Conservation (phyloP, 108 stramenopile genomes). For the Cylindrotheca fusiformis region DNA sequence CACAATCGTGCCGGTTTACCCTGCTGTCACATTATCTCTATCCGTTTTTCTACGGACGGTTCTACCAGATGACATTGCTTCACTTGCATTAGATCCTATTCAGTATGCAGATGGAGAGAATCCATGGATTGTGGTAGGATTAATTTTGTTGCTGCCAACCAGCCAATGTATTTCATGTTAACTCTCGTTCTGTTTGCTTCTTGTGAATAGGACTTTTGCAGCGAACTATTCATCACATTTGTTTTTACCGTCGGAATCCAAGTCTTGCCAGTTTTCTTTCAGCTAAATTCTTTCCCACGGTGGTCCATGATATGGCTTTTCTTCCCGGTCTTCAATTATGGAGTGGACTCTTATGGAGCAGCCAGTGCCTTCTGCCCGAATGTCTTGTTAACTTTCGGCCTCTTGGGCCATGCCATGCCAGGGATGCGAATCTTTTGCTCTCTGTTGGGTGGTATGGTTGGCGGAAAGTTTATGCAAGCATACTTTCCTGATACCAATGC, state of each 20-base stretch:
- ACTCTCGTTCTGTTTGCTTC: too few species aligned
- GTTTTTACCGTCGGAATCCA: conserved; percentile 32
- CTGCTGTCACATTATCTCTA: background rate
- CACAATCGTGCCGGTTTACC: background rate
- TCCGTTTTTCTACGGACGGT: conserved; percentile 4
- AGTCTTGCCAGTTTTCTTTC: conserved; percentile 41
- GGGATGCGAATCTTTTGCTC: conserved; percentile 26
- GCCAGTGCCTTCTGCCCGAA: conserved; percentile 41
- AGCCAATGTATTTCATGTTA: too few species aligned
- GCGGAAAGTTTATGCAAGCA: conserved; percentile 38
- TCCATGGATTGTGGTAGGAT: conserved; percentile 16
- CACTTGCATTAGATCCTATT: conserved; percentile 2
- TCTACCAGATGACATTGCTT: background rate
- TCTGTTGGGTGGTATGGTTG: conserved; percentile 40
- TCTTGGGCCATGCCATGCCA: conserved; percentile 6
- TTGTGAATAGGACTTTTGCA: conserved; percentile 24
- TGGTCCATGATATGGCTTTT: conserved; percentile 23
- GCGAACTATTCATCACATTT: conserved; percentile 33
- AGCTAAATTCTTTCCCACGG: conserved; percentile 31
- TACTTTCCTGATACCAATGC: conserved; percentile 38
- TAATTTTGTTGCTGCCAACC: too few species aligned
- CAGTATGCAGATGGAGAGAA: conserved; percentile 14
- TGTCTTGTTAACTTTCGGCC: conserved; percentile 26
- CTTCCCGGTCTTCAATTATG: conserved; percentile 38
- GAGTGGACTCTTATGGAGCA: conserved; percentile 35